Percentiles rank a stretch among this genome's conserved stretches.
phyloP scores from a whole-genome alignment of 1,284 basidiomycete genomes.

The Tremellales sp. region DNA sequence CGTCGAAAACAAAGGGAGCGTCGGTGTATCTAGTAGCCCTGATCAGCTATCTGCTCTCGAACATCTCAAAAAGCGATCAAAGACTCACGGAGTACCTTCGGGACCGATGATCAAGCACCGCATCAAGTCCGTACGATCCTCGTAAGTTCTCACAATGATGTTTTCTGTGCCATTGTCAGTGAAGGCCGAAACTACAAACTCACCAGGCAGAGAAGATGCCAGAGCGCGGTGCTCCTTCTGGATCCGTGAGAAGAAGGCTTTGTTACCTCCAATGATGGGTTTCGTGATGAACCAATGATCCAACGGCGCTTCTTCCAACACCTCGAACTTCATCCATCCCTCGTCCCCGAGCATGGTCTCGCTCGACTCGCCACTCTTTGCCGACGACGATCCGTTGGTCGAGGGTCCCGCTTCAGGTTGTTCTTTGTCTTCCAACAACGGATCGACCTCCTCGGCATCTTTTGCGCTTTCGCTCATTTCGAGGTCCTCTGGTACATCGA shows the following conservation, averaged over 20 bases:
- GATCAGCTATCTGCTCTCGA: background rate
- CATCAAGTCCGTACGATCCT: constrained; percentile 77
- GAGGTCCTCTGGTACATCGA: no score
- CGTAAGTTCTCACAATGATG: constrained; percentile 55
- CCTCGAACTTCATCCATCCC: constrained; percentile 69
- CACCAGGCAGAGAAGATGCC: constrained; percentile 73
- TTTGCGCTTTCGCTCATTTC: no score
- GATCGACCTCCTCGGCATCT: no score
- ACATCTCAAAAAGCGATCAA: background rate
- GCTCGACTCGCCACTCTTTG: no score
- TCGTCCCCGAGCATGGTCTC: constrained; percentile 12
- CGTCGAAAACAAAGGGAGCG: constrained; percentile 91
- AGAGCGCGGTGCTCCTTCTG: constrained; percentile 80
- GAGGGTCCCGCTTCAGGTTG: no score
- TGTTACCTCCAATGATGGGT: constrained; percentile 59
- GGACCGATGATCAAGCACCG: constrained; percentile 88
- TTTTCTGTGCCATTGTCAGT: constrained; percentile 40
- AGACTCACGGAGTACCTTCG: constrained; percentile 69
- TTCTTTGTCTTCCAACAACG: no score
- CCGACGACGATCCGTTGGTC: no score
- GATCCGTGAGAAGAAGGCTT: constrained; percentile 68
- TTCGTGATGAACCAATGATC: constrained; percentile 72
- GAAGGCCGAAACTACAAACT: constrained; percentile 21
- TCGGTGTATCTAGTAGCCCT: constrained; percentile 61
- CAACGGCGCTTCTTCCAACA: constrained; percentile 65